A percentile compares a stretch with the other conserved stretches of the same genome.
These are phyloP conservation scores for Pyrenula aspistea DNA, from an alignment of 495 filamentous ascomycete species.

Conservation along the genomic window DNA sequence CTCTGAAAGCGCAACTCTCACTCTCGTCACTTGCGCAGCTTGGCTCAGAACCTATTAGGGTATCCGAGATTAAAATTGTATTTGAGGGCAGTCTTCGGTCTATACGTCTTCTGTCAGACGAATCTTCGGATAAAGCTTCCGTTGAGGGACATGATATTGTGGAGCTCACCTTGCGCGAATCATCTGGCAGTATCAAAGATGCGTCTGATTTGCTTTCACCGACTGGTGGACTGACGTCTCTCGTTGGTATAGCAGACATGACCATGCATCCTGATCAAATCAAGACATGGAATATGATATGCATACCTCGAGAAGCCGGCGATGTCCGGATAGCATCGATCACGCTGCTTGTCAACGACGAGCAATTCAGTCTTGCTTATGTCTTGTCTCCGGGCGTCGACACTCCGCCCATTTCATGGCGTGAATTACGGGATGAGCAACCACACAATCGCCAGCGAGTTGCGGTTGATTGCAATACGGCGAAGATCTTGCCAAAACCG, in stretches of 20 bases:
- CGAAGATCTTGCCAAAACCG: slow-evolving; percentile 74
- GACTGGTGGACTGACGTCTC: slow-evolving; percentile 21
- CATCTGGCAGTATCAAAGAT: slow-evolving; percentile 14
- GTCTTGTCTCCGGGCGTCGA: slow-evolving; percentile 26
- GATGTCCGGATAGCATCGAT: slow-evolving; percentile 55
- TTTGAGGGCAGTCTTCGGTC: slow-evolving; percentile 60
- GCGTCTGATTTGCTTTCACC: slow-evolving; percentile 25
- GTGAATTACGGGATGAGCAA: not conserved
- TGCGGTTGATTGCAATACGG: slow-evolving; percentile 31
- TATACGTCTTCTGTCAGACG: slow-evolving; percentile 30
- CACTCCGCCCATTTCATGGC: not conserved
- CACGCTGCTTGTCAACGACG: slow-evolving; percentile 47
- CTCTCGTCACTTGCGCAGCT: slow-evolving; percentile 58
- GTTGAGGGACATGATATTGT: slow-evolving; percentile 15
- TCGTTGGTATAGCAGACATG: slow-evolving; percentile 51
- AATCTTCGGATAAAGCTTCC: slow-evolving; percentile 16
- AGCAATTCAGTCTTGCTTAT: slow-evolving; percentile 58
- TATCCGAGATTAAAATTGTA: slow-evolving; percentile 51
- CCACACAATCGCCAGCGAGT: slow-evolving; percentile 15
- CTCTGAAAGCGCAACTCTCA: slow-evolving; percentile 56
- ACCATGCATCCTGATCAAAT: slow-evolving; percentile 55
- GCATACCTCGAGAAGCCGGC: slow-evolving; percentile 70
- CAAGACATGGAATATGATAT: slow-evolving; percentile 57
- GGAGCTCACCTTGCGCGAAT: slow-evolving; percentile 22
- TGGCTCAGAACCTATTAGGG: slow-evolving; percentile 47